These are phyloP conservation scores for Colletotrichum orchidophilum DNA, from an alignment of 2,329 filamentous ascomycete genomes.

Conservation along the genomic window DNA sequence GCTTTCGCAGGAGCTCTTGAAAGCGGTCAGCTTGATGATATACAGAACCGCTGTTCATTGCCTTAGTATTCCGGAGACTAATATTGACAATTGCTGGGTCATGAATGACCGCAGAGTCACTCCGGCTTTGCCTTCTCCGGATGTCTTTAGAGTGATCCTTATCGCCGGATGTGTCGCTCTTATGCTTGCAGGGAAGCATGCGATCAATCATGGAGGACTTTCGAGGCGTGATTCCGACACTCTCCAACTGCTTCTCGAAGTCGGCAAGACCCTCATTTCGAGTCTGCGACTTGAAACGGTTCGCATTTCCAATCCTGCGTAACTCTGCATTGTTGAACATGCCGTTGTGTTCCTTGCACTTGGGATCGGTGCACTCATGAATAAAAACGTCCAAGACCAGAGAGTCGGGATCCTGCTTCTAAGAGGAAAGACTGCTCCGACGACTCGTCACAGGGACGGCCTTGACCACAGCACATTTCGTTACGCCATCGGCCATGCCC, in stretches of 20 bases:
- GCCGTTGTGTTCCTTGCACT: conserved; percentile 4
- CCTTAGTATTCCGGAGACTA: background rate
- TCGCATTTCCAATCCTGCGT: conserved; percentile 21
- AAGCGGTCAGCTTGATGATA: background rate
- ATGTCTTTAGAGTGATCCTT: background rate
- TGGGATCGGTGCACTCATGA: conserved; percentile 14
- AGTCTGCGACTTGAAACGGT: conserved; percentile 13
- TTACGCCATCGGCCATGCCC: background rate
- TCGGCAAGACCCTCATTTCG: background rate
- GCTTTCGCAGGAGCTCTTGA: conserved; percentile 25
- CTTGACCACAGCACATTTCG: background rate
- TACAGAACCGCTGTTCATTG: too few relatives aligned
- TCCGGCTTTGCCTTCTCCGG: background rate
- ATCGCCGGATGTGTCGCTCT: background rate
- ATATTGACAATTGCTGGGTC: conserved; percentile 15
- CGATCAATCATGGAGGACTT: conserved; percentile 22
- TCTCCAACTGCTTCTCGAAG: conserved; percentile 9
- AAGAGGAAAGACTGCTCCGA: background rate
- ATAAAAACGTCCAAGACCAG: conserved; percentile 24
- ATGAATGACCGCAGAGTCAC: conserved; percentile 5
- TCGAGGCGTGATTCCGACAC: conserved; percentile 5
- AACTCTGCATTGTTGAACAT: conserved; percentile 28
- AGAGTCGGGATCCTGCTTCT: conserved; percentile 15
- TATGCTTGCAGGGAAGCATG: background rate
- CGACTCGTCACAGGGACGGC: background rate